Conservation (phyloP, 495 filamentous ascomycete genomes). For the Extremus antarcticus region DNA sequence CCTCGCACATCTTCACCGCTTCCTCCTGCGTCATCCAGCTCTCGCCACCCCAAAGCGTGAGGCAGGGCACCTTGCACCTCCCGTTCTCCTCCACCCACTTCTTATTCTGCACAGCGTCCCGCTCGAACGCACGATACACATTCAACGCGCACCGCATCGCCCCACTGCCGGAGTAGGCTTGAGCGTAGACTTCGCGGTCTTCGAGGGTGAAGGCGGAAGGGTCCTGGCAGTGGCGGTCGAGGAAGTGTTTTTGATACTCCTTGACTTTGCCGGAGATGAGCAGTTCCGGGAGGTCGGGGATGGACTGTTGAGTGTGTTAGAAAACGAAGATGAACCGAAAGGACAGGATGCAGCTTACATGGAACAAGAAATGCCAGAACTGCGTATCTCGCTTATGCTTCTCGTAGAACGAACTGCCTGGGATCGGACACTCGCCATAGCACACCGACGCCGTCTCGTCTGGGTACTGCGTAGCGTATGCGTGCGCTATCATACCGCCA, state of each 20-base stretch:
- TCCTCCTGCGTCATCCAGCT: background rate
- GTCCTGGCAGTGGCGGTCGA: constrained; percentile 31
- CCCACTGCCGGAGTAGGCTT: constrained; percentile 30
- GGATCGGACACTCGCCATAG: constrained; percentile 38
- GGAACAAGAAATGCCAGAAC: constrained; percentile 39
- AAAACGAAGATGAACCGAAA: constrained; percentile 14
- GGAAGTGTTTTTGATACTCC: constrained; percentile 38
- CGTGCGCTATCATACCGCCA: constrained; percentile 33
- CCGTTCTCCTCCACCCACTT: constrained; percentile 32
- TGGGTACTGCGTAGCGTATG: constrained; percentile 22
- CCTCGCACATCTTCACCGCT: background rate
- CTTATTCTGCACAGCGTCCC: constrained; percentile 31
- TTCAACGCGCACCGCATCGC: constrained; percentile 33
- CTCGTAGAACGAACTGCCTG: constrained; percentile 18
- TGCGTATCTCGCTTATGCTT: constrained; percentile 12
- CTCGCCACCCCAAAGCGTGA: constrained; percentile 28
- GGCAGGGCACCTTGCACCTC: constrained; percentile 29
- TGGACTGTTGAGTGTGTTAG: background rate
- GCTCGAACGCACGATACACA: constrained; percentile 34
- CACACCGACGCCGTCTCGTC: constrained; percentile 27
- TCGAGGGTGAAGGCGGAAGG: constrained; percentile 25
- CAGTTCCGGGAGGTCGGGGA: constrained; percentile 29
- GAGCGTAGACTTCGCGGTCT: constrained; percentile 34
- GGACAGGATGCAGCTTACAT: constrained; percentile 10
- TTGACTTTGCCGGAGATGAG: constrained; percentile 34